Conservation (phyloP, 2,329 filamentous ascomycete species). For the Diaporthe amygdali region DNA sequence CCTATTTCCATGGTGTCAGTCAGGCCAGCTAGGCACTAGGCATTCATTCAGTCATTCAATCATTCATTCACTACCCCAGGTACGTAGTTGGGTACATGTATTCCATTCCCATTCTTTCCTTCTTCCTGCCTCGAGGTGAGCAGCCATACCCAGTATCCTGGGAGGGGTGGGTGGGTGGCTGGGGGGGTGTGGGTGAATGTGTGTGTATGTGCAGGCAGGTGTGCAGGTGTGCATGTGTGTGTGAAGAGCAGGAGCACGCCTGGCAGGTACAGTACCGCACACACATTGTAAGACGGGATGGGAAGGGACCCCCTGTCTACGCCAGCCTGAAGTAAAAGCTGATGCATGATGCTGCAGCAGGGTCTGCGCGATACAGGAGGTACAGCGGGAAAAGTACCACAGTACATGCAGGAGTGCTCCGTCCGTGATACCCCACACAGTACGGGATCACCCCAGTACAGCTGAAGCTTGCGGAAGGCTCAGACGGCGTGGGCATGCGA, state of each 20-base stretch:
- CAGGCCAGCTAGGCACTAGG: no score
- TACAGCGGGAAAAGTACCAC: neutral
- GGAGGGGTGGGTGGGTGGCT: no score
- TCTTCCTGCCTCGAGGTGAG: neutral
- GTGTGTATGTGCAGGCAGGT: neutral
- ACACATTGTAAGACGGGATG: neutral
- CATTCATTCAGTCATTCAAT: neutral
- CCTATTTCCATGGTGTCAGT: no score
- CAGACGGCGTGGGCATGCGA: slow-evolving; percentile 1
- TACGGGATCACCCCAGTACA: slow-evolving; percentile 10
- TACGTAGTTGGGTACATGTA: no score
- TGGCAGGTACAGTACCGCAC: neutral
- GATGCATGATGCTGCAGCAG: slow-evolving; percentile 11
- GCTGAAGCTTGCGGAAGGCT: slow-evolving; percentile 13
- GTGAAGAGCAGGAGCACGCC: neutral
- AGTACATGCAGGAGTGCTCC: neutral
- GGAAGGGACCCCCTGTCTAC: neutral
- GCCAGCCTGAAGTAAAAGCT: slow-evolving; percentile 11
- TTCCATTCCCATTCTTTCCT: neutral
- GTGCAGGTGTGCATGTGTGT: neutral
- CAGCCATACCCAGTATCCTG: slow-evolving; percentile 7
- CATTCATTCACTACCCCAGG: neutral
- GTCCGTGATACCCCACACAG: slow-evolving; percentile 15
- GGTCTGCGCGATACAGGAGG: neutral
- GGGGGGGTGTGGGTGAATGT: no score